phyloP scores from a whole-genome alignment of 116 monocot genomes.

The Iris pallida region DNA sequence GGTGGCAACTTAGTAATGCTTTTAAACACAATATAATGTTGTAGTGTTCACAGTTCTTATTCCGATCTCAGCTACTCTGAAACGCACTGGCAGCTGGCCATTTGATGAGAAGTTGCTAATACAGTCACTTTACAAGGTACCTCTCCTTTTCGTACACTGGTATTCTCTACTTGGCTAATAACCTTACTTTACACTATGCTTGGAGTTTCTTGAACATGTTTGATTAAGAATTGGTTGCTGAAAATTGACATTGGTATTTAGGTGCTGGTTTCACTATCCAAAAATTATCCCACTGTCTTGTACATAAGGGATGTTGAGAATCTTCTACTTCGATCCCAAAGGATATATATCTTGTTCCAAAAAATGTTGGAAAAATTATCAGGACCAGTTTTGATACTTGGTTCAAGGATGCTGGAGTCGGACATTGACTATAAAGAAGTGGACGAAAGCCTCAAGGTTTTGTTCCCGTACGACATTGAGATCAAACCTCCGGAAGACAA shows the following conservation, averaged over 20 bases:
- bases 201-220: background rate
- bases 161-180: no score
- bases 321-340: slow-evolving; percentile 43
- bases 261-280: slow-evolving; percentile 45
- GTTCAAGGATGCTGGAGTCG: slow-evolving; percentile 46
- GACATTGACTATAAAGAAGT: slow-evolving; percentile 29
- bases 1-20: background rate
- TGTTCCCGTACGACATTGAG: slow-evolving; percentile 67
- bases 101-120: slow-evolving; percentile 93
- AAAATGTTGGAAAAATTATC: slow-evolving; percentile 58
- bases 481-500: slow-evolving; percentile 67
- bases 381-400: slow-evolving; percentile 58
- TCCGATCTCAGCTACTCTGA: slow-evolving; percentile 44
- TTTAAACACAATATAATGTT: background rate
- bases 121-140: slow-evolving; percentile 85
- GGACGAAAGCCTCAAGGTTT: slow-evolving; percentile 39
- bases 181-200: background rate
- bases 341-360: slow-evolving; percentile 45
- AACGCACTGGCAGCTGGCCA: slow-evolving; percentile 68
- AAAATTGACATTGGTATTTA: slow-evolving; percentile 20
- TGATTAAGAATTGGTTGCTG: background rate
- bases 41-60: background rate
- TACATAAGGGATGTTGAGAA: slow-evolving; percentile 67
- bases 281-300: slow-evolving; percentile 45
- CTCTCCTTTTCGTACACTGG: background rate